These are phyloP conservation scores for Colletotrichum godetiae DNA, from an alignment of 2,329 filamentous ascomycete species.

Conservation along the genomic window DNA sequence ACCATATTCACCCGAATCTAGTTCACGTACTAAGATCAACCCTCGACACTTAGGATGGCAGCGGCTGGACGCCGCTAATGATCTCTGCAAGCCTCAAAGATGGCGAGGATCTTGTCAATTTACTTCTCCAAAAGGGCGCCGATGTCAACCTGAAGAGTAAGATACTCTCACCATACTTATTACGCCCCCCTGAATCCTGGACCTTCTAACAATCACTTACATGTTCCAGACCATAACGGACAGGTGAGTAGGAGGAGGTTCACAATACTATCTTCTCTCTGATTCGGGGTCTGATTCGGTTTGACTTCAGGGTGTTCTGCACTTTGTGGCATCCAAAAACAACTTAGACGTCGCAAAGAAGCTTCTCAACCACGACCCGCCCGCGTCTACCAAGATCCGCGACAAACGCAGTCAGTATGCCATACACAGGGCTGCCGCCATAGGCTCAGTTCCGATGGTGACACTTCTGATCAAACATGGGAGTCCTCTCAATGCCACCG, in stretches of 20 bases:
- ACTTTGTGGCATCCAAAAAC: slow-evolving; percentile 91
- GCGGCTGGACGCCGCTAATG: slow-evolving; percentile 87
- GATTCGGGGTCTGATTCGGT: background rate
- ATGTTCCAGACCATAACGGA: slow-evolving; percentile 68
- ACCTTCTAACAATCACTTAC: background rate
- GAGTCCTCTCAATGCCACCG: slow-evolving; percentile 86
- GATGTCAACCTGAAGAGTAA: slow-evolving; percentile 80
- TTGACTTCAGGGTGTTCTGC: slow-evolving; percentile 78
- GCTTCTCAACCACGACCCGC: slow-evolving; percentile 76
- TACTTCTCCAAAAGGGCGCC: slow-evolving; percentile 76
- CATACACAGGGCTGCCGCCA: slow-evolving; percentile 90
- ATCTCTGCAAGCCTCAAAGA: slow-evolving; percentile 82
- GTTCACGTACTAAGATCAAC: background rate
- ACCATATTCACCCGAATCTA: background rate
- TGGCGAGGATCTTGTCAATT: slow-evolving; percentile 73
- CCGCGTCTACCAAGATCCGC: slow-evolving; percentile 81
- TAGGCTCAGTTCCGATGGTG: slow-evolving; percentile 89
- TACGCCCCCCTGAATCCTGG: background rate
- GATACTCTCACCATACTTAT: slow-evolving; percentile 27
- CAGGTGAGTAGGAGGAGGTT: slow-evolving; percentile 58
- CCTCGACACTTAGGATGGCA: slow-evolving; percentile 69
- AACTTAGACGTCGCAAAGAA: slow-evolving; percentile 84
- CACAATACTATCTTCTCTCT: background rate
- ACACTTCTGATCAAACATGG: slow-evolving; percentile 79
- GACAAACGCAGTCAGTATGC: slow-evolving; percentile 91